A percentile compares a stretch with the other conserved stretches of the same genome.
Conservation (phyloP, 148 eudicot species). For the Rhododendron simsii region DNA sequence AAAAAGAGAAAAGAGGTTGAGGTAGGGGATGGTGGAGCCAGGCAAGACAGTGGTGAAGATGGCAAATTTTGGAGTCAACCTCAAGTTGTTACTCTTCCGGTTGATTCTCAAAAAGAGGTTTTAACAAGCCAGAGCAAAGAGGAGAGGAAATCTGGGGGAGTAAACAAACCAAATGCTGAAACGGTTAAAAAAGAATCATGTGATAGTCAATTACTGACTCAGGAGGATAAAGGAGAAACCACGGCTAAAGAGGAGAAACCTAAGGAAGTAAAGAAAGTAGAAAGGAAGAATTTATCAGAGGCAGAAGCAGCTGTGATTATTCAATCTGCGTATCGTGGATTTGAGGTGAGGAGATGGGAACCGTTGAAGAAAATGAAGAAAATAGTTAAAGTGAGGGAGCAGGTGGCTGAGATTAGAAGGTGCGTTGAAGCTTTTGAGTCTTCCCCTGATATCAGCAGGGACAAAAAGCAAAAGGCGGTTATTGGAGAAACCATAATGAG, state of each 20-base stretch:
- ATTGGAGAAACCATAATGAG: conserved; percentile 65
- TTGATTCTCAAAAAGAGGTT: neutral
- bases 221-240: conserved; percentile 4
- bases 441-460: conserved; percentile 1
- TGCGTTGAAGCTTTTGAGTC: conserved; percentile 44
- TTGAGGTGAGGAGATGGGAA: conserved; percentile 56
- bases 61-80: neutral
- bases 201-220: neutral
- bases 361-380: conserved; percentile 65
- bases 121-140: neutral
- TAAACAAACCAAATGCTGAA: neutral
- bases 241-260: conserved; percentile 5
- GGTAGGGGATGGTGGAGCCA: conserved; percentile 10
- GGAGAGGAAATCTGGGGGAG: neutral
- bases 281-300: conserved; percentile 34
- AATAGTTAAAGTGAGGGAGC: conserved; percentile 39
- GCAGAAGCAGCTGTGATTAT: conserved; percentile 59
- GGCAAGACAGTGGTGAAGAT: conserved; percentile 7
- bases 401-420: conserved; percentile 27
- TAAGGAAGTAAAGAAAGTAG: conserved; percentile 6
- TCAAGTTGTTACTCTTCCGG: neutral
- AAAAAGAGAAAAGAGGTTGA: conserved; percentile 16
- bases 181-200: conserved; percentile 6
- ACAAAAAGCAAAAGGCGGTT: conserved; percentile 34
- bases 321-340: conserved; percentile 72